phyloP scores from a whole-genome alignment of 345 rosid species.

The Litchi chinensis region DNA sequence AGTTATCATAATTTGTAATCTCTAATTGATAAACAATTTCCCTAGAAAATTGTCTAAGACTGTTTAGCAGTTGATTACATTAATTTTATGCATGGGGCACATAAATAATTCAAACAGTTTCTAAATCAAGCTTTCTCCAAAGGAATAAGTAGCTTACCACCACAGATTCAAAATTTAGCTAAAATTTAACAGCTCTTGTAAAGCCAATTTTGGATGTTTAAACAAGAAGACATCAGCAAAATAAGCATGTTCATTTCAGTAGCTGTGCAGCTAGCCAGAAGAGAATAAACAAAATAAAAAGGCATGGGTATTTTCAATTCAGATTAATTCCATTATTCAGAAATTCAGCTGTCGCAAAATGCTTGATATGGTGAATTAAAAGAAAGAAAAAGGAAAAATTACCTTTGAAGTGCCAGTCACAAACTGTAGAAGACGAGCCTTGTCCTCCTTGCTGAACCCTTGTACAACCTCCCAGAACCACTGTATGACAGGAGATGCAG shows the following conservation, averaged over 20 bases:
- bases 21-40: background rate
- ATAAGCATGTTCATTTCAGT: background rate
- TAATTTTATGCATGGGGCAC: background rate
- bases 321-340: background rate
- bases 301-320: background rate
- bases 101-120: background rate
- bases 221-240: background rate
- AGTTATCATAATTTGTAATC: background rate
- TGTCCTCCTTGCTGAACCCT: slow-evolving; percentile 95
- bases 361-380: background rate
- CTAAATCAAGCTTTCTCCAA: background rate
- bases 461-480: slow-evolving; percentile 99
- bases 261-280: background rate
- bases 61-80: background rate
- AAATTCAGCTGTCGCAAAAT: background rate
- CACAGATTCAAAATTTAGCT: background rate
- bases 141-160: background rate
- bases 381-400: background rate
- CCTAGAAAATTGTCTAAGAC: background rate
- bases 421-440: slow-evolving; percentile 93
- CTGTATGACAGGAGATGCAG: slow-evolving; percentile 87
- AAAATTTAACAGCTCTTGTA: background rate
- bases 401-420: slow-evolving; percentile 99
- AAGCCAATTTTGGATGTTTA: background rate
- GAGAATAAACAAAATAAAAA: background rate